Evolutionary conservation across 345 rosid genomes (phyloP).

Genomic region (Eucalyptus regnans): DNA sequence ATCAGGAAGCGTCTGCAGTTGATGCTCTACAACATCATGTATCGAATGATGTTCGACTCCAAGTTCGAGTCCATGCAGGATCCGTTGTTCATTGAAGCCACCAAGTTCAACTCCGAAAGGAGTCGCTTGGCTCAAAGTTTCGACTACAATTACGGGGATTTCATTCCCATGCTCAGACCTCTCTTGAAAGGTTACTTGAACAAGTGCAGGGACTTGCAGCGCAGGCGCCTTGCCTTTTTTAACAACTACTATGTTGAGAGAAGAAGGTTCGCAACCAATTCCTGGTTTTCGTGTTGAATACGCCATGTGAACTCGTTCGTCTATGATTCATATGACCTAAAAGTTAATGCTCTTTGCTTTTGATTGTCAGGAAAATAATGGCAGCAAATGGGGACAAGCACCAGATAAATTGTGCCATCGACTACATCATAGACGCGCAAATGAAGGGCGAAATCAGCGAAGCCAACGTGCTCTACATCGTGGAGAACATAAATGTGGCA

Average conservation of each 20-base stretch:
- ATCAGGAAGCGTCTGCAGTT: constrained; percentile 39
- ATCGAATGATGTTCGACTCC: constrained; percentile 55
- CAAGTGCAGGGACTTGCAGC: constrained; percentile 48
- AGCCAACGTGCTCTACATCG: constrained; percentile 52
- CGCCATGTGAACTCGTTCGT: background rate
- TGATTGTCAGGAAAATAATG: constrained; percentile 24
- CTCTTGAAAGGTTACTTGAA: constrained; percentile 53
- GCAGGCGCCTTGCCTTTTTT: constrained; percentile 42
- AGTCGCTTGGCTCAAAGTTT: constrained; percentile 54
- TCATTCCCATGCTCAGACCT: constrained; percentile 49
- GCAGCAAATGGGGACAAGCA: constrained; percentile 34
- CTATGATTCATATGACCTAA: background rate
- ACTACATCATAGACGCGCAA: constrained; percentile 46
- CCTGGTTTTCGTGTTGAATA: background rate
- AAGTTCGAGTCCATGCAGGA: constrained; percentile 31
- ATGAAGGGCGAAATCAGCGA: constrained; percentile 49
- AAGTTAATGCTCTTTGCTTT: background rate
- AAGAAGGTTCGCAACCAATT: constrained; percentile 13
- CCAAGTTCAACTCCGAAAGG: constrained; percentile 43
- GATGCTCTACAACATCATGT: constrained; percentile 60
- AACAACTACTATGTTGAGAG: constrained; percentile 27
- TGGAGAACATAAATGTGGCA: constrained; percentile 64
- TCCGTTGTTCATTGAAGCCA: constrained; percentile 41
- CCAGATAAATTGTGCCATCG: constrained; percentile 39
- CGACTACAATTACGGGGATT: constrained; percentile 59